Evolutionary conservation across 2,329 filamentous ascomycete genomes (phyloP), one percentile per base, ranked within the genome.

Genomic region (Uncinocarpus reesii): DNA sequence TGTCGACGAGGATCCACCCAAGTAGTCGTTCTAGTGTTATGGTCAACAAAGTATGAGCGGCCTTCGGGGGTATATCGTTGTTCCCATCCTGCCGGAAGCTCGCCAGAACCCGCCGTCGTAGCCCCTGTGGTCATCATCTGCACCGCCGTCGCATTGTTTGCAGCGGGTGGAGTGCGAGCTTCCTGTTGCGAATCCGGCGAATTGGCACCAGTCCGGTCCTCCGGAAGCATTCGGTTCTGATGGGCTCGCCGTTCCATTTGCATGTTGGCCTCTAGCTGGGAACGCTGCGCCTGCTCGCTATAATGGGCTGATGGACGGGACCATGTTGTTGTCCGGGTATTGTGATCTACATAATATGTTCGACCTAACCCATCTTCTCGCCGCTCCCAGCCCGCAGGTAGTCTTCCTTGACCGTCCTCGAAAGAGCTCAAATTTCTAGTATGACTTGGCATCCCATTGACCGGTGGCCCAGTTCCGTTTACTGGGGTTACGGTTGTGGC

Each of bases 321-420:
- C 92, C 92, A 98, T 58, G 90, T 96, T 0, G 92, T 98, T 48
- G 92, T 90, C 59, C 92, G 78, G 5, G 89, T 95, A 65, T 96
- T 96, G 65, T 96, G 92, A 62, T 98, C 92, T 45, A 98, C 92
- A 64, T 96, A 98, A 64, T 98, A 98, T 18, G 90, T 96, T 60
- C 92, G 79, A 45, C 92, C 90, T 36, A 96, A 69, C 58, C 95
- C 92, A 64, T 98, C 92, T 66, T 96, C 90, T 49, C 92, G 80
- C 48, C 92, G 81, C 70, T 98, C 92, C 90, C 92, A 98, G 28
- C 92, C 92, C 43, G 85, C 81, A 28, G 92, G 92, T 47, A 98
- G 70, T 57, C 90, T 82, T 49, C 92, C 92, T 62, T 95, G 89
- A n/a, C 82, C 80, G 68, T 98, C 92, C 69, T 96, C 90, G 56